These are phyloP conservation scores for Daldinia concentrica DNA, from an alignment of 495 filamentous ascomycete species.

Conservation along the genomic window DNA sequence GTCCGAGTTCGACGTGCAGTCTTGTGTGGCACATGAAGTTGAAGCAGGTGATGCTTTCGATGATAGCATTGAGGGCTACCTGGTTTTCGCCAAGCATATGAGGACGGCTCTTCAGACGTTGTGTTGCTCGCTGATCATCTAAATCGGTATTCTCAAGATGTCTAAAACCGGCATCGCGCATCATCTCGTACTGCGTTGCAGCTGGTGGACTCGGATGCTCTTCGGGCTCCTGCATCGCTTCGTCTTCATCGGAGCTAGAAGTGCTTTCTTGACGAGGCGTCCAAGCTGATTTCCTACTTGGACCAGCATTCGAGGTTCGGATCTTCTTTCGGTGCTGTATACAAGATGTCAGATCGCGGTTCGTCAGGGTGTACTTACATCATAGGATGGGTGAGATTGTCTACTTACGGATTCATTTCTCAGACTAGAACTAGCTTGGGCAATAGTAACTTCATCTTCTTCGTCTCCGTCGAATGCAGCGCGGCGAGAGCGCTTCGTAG, in stretches of 20 bases:
- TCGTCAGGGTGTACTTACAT: background rate
- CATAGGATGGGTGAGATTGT: background rate
- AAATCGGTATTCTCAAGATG: conserved; percentile 64
- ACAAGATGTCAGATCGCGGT: conserved; percentile 17
- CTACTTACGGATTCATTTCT: conserved; percentile 57
- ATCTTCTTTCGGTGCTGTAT: conserved; percentile 55
- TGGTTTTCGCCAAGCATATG: conserved; percentile 68
- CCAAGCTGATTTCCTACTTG: conserved; percentile 36
- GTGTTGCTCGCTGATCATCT: conserved; percentile 75
- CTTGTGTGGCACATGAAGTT: conserved; percentile 96
- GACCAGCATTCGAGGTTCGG: conserved; percentile 49
- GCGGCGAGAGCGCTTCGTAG: conserved; percentile 59
- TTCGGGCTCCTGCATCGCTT: conserved; percentile 39
- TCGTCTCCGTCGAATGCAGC: conserved; percentile 50
- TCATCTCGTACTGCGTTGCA: conserved; percentile 60
- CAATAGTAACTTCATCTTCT: conserved; percentile 55
- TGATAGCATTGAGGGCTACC: conserved; percentile 82
- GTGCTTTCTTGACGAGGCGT: conserved; percentile 43
- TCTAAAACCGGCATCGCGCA: conserved; percentile 61
- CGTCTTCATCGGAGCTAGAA: conserved; percentile 45
- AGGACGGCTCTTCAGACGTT: conserved; percentile 68
- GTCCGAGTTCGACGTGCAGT: conserved; percentile 82
- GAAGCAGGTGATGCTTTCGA: conserved; percentile 82
- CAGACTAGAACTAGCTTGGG: conserved; percentile 56
- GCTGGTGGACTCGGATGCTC: conserved; percentile 44